These are phyloP conservation scores for Neurospora sp. DNA, from an alignment of 495 filamentous ascomycete genomes.

Conservation along the genomic window DNA sequence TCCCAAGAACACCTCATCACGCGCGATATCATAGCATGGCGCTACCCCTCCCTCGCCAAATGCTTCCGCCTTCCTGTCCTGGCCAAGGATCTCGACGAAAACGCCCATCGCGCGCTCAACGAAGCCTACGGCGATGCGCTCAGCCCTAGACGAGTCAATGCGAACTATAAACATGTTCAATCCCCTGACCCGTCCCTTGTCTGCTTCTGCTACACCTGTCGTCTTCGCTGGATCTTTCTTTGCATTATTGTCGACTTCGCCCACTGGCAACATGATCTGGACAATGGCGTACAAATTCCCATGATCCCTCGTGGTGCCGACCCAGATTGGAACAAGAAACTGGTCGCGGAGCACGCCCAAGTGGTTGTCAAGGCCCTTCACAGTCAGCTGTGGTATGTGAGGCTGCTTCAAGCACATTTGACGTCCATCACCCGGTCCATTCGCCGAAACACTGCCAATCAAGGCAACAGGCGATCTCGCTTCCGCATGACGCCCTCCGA, in stretches of 20 bases:
- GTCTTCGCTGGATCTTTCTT: conserved; percentile 42
- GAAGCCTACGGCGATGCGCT: conserved; percentile 1
- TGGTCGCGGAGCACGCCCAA: conserved; percentile 26
- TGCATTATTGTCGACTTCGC: conserved; percentile 43
- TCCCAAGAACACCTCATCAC: conserved; percentile 30
- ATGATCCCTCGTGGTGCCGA: conserved; percentile 33
- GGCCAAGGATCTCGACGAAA: conserved; percentile 28
- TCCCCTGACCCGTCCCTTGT: conserved; percentile 25
- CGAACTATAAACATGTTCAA: conserved; percentile 37
- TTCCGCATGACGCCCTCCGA: conserved; percentile 40
- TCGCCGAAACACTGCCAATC: conserved; percentile 35
- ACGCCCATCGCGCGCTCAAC: conserved; percentile 21
- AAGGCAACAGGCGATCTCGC: conserved; percentile 33
- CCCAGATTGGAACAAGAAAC: conserved; percentile 36
- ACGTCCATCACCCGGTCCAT: conserved; percentile 39
- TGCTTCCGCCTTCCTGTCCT: conserved; percentile 40
- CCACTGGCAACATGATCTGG: conserved; percentile 41
- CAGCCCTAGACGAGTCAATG: conserved; percentile 25
- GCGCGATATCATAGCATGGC: conserved; percentile 24
- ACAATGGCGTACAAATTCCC: conserved; percentile 40
- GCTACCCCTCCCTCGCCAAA: conserved; percentile 35
- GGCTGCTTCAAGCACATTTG: conserved; percentile 42
- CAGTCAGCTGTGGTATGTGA: conserved; percentile 37
- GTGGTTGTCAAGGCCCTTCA: conserved; percentile 32
- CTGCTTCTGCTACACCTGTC: conserved; percentile 44